Evolutionary conservation across 1,284 basidiomycete species (phyloP), one percentile per base, ranked within the genome.

Genomic region (Cryptococcus depauperatus): DNA sequence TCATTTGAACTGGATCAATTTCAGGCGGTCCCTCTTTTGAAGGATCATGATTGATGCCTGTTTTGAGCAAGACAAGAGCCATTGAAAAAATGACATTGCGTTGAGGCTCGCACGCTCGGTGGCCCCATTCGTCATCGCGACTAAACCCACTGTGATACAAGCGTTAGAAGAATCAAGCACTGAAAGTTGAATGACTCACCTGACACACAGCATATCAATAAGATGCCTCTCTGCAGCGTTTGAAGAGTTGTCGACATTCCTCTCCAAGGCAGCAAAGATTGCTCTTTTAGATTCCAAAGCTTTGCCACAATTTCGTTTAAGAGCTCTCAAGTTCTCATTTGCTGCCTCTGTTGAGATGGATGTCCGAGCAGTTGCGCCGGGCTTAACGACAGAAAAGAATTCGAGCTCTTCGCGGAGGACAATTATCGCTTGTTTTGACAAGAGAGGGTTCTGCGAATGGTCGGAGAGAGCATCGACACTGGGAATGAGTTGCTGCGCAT

Each of bases 161-260:
- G 9, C 35, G 11, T 33, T 5, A 25, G 26, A 29, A 16, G 9
- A 13, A 14, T n/a, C 18, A 19, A 9, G 30, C 32, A 16, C 11
- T 21, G 7, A 33, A 2, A 4, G 21, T 8, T 18, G 10, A 14
- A 28, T 18, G n/a, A 62, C 77, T 50, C 65, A 91, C 91, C 88
- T 93, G 90, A 97, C 96, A 74, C 95, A 98, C 45, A 99, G 78
- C 93, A 99, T 99, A 73, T 98, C 95, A 71, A 99, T 99, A 55
- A 99, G 75, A 73, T 98, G 93, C 73, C 97, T 93, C 72, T 99
- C 93, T 14, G 93, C 93, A 55, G 96, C 77, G 68, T 99, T 98
- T 70, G 97, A 97, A 75, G 97, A 93, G 76, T 95, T 95, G 75
- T 95, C 95, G 51, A 98, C 91, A 70, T 98, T 99, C 58, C 95